phyloP scores from a whole-genome alignment of 495 filamentous ascomycete genomes.

The Aspergillus avenaceus region DNA sequence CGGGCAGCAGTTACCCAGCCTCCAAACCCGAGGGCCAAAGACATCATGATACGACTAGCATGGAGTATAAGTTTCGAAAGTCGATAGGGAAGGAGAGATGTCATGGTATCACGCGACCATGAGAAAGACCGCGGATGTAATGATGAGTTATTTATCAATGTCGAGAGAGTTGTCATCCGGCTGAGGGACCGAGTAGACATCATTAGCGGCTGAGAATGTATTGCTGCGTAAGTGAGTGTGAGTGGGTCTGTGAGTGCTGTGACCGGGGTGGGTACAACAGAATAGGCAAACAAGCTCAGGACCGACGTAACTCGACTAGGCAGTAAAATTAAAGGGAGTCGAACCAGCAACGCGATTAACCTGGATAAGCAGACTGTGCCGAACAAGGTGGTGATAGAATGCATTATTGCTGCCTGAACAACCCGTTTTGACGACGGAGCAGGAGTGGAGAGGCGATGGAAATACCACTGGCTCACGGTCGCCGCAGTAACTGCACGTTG shows the following conservation, averaged over 20 bases:
- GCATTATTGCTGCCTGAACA: constrained; percentile 73
- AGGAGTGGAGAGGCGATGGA: constrained; percentile 82
- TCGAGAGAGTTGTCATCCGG: constrained; percentile 69
- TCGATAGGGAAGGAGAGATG: constrained; percentile 65
- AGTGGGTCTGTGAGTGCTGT: constrained; percentile 83
- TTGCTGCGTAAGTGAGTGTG: constrained; percentile 86
- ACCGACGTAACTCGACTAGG: constrained; percentile 66
- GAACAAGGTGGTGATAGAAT: constrained; percentile 82
- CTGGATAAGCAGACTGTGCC: constrained; percentile 88
- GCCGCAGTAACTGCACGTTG: constrained; percentile 90
- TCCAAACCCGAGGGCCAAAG: constrained; percentile 84
- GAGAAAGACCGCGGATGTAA: constrained; percentile 39
- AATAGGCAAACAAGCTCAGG: constrained; percentile 62
- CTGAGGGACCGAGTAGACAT: constrained; percentile 71
- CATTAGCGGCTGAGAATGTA: constrained; percentile 80
- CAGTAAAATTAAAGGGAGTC: constrained; percentile 80
- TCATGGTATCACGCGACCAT: constrained; percentile 32
- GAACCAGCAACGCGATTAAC: constrained; percentile 71
- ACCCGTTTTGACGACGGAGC: constrained; percentile 70
- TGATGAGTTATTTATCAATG: constrained; percentile 56
- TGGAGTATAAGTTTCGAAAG: constrained; percentile 89
- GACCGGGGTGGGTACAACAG: constrained; percentile 77
- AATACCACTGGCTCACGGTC: constrained; percentile 98
- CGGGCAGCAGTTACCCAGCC: constrained; percentile 94
- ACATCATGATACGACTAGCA: constrained; percentile 85